Evolutionary conservation across 768 basidiomycete genomes (phyloP).

Genomic region (Mycena haematopus): DNA sequence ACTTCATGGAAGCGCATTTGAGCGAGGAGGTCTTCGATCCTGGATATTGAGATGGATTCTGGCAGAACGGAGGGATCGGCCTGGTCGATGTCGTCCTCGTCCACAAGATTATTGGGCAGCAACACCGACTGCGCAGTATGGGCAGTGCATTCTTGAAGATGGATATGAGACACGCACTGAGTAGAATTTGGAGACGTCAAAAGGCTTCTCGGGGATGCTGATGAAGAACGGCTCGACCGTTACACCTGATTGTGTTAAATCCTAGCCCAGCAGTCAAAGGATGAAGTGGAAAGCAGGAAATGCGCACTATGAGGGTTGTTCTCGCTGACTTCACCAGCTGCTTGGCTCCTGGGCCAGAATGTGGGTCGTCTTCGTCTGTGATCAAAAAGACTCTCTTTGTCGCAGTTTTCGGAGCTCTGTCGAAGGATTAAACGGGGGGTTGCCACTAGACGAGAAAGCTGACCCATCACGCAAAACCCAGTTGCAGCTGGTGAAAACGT

Average conservation of each 20-base stretch:
- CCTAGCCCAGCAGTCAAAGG: slow-evolving; percentile 51
- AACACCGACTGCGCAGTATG: slow-evolving; percentile 60
- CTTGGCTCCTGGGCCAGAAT: slow-evolving; percentile 56
- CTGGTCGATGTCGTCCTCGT: slow-evolving; percentile 55
- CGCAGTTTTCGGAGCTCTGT: slow-evolving; percentile 83
- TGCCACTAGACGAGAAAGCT: slow-evolving; percentile 25
- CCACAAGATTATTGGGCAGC: slow-evolving; percentile 55
- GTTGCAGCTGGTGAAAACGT: slow-evolving; percentile 90
- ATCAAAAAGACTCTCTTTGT: slow-evolving; percentile 94
- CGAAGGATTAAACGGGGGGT: background rate
- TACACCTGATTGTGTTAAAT: slow-evolving; percentile 80
- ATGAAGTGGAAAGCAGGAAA: background rate
- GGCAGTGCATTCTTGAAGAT: background rate
- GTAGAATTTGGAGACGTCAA: slow-evolving; percentile 80
- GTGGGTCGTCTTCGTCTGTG: slow-evolving; percentile 88
- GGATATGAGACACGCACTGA: slow-evolving; percentile 53
- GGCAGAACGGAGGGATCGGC: slow-evolving; percentile 57
- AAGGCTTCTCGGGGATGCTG: slow-evolving; percentile 65
- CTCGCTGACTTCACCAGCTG: slow-evolving; percentile 72
- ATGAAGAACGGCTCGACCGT: slow-evolving; percentile 92
- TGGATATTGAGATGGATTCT: slow-evolving; percentile 75
- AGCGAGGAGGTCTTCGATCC: slow-evolving; percentile 76
- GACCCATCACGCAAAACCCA: slow-evolving; percentile 90
- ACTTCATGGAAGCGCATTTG: slow-evolving; percentile 86
- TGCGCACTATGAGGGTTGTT: slow-evolving; percentile 70